These are phyloP conservation scores for Epichloe glyceriae DNA, from an alignment of 2,329 filamentous ascomycete species.

Conservation along the genomic window DNA sequence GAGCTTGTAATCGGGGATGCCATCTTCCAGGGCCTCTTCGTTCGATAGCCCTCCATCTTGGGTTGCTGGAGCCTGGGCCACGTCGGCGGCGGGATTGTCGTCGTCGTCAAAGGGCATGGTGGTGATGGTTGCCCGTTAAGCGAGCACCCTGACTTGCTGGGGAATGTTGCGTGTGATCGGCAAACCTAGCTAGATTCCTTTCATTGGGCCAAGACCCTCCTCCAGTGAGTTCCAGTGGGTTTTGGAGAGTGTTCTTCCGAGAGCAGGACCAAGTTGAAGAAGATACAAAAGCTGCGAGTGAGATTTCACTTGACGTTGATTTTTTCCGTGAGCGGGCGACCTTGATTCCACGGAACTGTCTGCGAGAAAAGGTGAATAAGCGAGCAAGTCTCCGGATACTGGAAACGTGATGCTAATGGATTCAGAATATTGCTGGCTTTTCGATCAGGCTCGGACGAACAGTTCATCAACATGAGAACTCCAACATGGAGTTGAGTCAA, in stretches of 20 bases:
- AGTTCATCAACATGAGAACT: neutral
- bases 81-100: conserved; percentile 21
- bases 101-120: conserved; percentile 32
- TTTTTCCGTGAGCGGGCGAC: too few relatives aligned
- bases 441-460: neutral
- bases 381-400: too few relatives aligned
- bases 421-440: neutral
- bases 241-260: neutral
- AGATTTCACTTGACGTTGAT: neutral
- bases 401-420: neutral
- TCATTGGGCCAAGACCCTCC: neutral
- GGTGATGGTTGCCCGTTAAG: too few relatives aligned
- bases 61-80: conserved; percentile 8
- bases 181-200: neutral
- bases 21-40: conserved; percentile 59
- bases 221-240: neutral
- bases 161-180: too few relatives aligned
- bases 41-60: conserved; percentile 16
- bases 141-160: neutral
- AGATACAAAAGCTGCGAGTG: neutral
- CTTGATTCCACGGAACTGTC: too few relatives aligned
- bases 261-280: neutral
- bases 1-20: conserved; percentile 77
- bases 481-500: neutral
- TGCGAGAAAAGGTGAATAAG: too few relatives aligned